Evolutionary conservation across 768 basidiomycete species (phyloP).

Genomic region (Trametopsis cervina): DNA sequence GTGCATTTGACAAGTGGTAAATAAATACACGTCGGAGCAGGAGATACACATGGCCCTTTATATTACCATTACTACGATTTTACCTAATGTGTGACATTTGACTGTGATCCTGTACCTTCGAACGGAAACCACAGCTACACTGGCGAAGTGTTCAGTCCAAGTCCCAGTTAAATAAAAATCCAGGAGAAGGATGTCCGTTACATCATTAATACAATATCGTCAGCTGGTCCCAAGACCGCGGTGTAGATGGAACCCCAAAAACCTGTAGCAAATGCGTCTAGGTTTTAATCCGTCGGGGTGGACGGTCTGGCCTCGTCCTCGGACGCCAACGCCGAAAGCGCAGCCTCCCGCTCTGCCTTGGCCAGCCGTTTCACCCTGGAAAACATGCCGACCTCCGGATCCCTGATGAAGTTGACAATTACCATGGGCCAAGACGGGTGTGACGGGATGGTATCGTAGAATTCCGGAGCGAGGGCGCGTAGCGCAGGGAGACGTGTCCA

Average conservation of each 20-base stretch:
- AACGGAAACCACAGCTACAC: too few species aligned
- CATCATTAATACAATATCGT: too few species aligned
- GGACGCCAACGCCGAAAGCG: conserved; percentile 3
- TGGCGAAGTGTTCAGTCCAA: background rate
- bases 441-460: conserved; percentile 80
- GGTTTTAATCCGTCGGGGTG: background rate
- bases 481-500: conserved; percentile 92
- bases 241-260: background rate
- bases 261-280: background rate
- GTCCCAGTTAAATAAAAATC: background rate
- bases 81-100: too few species aligned
- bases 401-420: conserved; percentile 88
- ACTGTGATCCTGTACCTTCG: too few species aligned
- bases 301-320: background rate
- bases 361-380: conserved; percentile 73
- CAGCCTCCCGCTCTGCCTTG: conserved; percentile 26
- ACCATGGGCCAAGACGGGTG: conserved; percentile 96
- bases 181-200: background rate
- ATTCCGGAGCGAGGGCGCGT: conserved; percentile 80
- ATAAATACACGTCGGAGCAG: too few species aligned
- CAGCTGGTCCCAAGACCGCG: background rate
- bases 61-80: too few species aligned
- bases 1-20: too few species aligned
- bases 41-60: too few species aligned
- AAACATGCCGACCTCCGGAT: conserved; percentile 82